phyloP scores from a whole-genome alignment of 2,329 filamentous ascomycete genomes.

The Emergomyces pasteurianus region DNA sequence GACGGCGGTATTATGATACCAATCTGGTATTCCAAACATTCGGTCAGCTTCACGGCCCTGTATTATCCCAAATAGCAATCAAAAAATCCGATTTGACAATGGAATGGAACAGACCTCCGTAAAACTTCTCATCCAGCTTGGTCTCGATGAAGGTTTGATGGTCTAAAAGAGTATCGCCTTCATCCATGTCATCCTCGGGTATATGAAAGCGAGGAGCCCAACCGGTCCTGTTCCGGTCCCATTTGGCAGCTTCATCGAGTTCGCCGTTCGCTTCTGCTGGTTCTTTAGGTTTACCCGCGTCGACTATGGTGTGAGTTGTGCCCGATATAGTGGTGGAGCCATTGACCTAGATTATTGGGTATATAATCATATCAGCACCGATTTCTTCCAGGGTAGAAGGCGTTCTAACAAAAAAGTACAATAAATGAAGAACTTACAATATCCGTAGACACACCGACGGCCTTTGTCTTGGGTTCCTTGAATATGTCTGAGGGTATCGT shows the following conservation, averaged over 20 bases:
- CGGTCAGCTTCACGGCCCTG: background rate
- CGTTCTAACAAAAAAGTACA: background rate
- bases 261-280: conserved; percentile 39
- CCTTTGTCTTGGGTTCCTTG: conserved; percentile 33
- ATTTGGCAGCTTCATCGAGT: conserved; percentile 44
- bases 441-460: conserved; percentile 57
- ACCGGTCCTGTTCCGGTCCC: conserved; percentile 54
- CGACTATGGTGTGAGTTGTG: conserved; percentile 64
- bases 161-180: conserved; percentile 60
- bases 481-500: conserved; percentile 40
- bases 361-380: conserved; percentile 3
- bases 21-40: conserved; percentile 48
- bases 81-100: background rate
- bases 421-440: conserved; percentile 34
- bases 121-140: conserved; percentile 77
- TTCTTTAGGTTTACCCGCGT: conserved; percentile 39
- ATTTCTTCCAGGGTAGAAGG: background rate
- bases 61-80: background rate
- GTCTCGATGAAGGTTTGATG: conserved; percentile 80
- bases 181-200: conserved; percentile 40
- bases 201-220: conserved; percentile 78
- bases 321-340: conserved; percentile 52
- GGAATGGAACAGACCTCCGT: conserved; percentile 51
- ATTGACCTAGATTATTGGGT: conserved; percentile 42
- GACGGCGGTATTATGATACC: conserved; percentile 95